Conservation (phyloP, 2,329 filamentous ascomycete genomes). For the Aspergillus intermedius region DNA sequence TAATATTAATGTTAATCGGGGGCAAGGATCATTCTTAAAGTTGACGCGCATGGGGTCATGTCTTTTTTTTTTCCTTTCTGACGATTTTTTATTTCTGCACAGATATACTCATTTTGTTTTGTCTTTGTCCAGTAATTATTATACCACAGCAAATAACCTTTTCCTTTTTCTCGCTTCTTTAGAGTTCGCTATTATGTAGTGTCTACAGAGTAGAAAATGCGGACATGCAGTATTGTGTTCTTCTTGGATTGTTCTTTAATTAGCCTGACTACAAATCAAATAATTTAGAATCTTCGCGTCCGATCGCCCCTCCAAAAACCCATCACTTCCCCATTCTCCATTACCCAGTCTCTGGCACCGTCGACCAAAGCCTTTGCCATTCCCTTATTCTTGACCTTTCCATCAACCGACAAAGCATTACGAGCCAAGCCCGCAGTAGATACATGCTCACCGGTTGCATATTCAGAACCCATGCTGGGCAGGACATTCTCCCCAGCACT, state of each 20-base stretch:
- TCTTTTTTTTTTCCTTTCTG: conserved; percentile 6
- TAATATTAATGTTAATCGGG: conserved; percentile 33
- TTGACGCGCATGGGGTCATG: conserved; percentile 1
- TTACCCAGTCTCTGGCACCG: conserved; percentile 53
- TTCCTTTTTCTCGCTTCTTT: conserved; percentile 5
- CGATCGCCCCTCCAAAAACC: conserved; percentile 56
- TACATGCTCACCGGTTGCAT: conserved; percentile 49
- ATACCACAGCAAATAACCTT: not conserved
- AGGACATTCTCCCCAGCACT: conserved; percentile 93
- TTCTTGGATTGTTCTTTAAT: not conserved
- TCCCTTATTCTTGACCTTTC: conserved; percentile 47
- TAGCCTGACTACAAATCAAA: not conserved
- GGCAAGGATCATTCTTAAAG: conserved; percentile 9
- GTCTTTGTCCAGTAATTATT: conserved; percentile 11
- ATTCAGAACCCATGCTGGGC: conserved; percentile 80
- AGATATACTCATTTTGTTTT: not conserved
- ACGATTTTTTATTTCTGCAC: not conserved
- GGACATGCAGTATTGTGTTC: not conserved
- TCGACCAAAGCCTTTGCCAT: conserved; percentile 61
- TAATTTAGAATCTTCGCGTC: conserved; percentile 40
- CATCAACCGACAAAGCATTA: conserved; percentile 20
- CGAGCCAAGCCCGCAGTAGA: conserved; percentile 19
- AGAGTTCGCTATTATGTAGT: not conserved
- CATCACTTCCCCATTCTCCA: conserved; percentile 57
- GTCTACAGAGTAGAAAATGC: too few species aligned